Evolutionary conservation across 2,329 filamentous ascomycete genomes (phyloP), one percentile per base, ranked within the genome.

Genomic region (Venturia effusa): DNA sequence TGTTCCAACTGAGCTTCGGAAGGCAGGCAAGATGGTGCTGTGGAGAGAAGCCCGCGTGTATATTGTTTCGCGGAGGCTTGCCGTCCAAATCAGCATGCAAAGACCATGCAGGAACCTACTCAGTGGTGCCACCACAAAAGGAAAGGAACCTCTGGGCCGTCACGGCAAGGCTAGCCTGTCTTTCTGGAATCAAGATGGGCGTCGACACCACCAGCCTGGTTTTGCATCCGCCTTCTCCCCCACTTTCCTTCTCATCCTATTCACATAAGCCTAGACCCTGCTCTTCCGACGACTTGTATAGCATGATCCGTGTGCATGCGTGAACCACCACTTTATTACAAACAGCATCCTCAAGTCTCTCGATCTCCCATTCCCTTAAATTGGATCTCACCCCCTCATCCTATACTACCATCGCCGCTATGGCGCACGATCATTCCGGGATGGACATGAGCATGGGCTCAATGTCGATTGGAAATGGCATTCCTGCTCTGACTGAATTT

Each of bases 401-500:
- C 8, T 15, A 15, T 51, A 51, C 51, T 32, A 67, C 66, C 40
- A 66, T 64, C 37, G 77, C 76, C 76, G 70, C 27, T 32, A 41
- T 45, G 40, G 40, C 34, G 45, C 45, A 51, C 45, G 24, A 51
- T 4, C 22, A 27, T 17, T 32, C 34, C n/a, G 37, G 40, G 15
- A 45, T 37, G 24, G 60, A 41, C 15, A 75, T 74, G 68, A 30
- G 17, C 61, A 74, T 73, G 72, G 75, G 73, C 64, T 71, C 68
- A 61, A 79, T 78, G 78, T 71, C 74, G 68, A 76, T 75, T 69
- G 75, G 74, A 15, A 67, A 69, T 63, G 77, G 76, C 59, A 70
- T 80, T 37, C 80, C 80, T 8, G 72, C 72, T 41, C 75, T 80
- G 41, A 76, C 76, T 64, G 73, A 77, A 34, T 74, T 83, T 62